Evolutionary conservation across 345 rosid genomes (phyloP), one percentile per base, ranked within the genome.

Genomic region (Corchorus capsularis): DNA sequence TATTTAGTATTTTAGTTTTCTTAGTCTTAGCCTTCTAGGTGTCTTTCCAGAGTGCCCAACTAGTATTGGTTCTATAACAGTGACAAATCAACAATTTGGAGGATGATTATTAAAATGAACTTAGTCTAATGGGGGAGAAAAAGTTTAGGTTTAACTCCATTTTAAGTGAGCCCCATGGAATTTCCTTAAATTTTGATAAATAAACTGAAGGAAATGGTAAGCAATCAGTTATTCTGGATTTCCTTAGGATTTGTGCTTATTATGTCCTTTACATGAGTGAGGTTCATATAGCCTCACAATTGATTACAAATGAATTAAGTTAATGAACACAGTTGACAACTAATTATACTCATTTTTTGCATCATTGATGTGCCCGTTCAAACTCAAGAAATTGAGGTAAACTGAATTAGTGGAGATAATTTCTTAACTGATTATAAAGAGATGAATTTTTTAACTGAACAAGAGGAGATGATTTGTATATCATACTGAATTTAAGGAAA

Each of bases 131-230:
- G 41, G n/a, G n/a, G n/a, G n/a, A n/a, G 5, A 39, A 5, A 39
- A 39, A 2, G 5, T 39, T 39, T 39, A 39, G 4, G 43, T 39
- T 6, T 3, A 39, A 39, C 5, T 39, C 2, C 43, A 3, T 39
- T 2, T 2, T 39, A 39, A 39, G 43, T 6, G 9, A 65, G 50
- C 4, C 2, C 16, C 53, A 65, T 14, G 10, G 50, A 49, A 5
- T 65, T 64, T 65, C 52, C 69, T 64, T 64, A n/a, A 9, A 9
- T 64, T 37, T n/a, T 41, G 12, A 64, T 39, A 64, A 41, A 63
- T 41, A 16, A 39, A 17, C 47, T 39, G 7, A 37, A 63, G 46
- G 41, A 63, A 22, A 35, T 35, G 49, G 14, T 17, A 16, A 37
- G 49, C 9, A 0, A 14, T n/a, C 52, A 5, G 16, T 27, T 60